Conservation (phyloP, 1,284 basidiomycete genomes). For the Mycosarcoma mackinlayi region DNA sequence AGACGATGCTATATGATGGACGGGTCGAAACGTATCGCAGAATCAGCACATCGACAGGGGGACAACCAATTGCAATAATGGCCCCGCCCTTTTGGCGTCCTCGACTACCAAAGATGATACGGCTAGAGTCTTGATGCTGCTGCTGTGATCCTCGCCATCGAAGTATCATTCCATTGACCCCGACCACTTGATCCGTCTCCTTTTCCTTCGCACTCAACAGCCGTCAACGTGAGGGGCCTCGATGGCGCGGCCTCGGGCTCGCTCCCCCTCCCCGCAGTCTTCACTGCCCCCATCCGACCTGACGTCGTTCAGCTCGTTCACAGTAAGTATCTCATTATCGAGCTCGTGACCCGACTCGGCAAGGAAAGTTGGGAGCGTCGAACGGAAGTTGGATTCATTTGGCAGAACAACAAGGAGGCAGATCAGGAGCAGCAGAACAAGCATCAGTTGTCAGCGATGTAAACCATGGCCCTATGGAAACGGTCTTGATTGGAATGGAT, state of each 20-base stretch:
- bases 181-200: constrained; percentile 3
- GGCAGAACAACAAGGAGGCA: not conserved
- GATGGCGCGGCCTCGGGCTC: constrained; percentile 80
- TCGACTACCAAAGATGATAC: no score
- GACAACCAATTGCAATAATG: no score
- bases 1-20: no score
- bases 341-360: not conserved
- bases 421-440: no score
- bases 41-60: no score
- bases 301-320: constrained; percentile 98
- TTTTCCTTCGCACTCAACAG: constrained; percentile 23
- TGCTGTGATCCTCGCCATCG: constrained; percentile 1
- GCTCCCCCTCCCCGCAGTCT: constrained; percentile 92
- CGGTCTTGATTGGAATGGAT: not conserved
- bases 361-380: not conserved
- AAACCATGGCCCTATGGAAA: not conserved
- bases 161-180: constrained; percentile 16
- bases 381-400: no score
- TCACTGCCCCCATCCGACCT: constrained; percentile 97
- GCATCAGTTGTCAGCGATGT: no score
- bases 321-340: constrained; percentile 76
- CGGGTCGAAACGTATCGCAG: no score
- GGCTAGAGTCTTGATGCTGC: constrained; percentile 9
- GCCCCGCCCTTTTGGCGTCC: no score
- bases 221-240: constrained; percentile 67